Percentiles rank a stretch among this genome's conserved stretches.
These are phyloP conservation scores for Tetraselmis chui DNA, from an alignment of 139 green algal genomes.

Conservation along the genomic window DNA sequence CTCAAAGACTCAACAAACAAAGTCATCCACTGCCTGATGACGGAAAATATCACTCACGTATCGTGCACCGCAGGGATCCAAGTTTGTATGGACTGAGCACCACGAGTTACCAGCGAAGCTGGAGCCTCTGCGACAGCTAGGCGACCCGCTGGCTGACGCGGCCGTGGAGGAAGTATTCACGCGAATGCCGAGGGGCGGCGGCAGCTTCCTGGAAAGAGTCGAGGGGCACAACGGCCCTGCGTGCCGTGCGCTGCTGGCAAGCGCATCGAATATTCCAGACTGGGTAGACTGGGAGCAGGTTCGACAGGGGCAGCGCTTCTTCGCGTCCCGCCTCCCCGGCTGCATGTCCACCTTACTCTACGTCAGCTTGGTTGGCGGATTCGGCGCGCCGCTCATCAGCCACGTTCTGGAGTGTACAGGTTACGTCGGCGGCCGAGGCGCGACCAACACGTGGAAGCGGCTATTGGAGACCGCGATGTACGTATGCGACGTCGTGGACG, in stretches of 20 bases:
- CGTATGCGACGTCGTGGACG: not conserved
- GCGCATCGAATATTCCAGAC: not conserved
- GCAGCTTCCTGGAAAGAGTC: not conserved
- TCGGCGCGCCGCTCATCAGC: not conserved
- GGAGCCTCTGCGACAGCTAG: not conserved
- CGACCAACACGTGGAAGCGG: not conserved
- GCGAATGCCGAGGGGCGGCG: not conserved
- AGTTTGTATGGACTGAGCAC: not conserved
- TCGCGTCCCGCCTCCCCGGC: not conserved
- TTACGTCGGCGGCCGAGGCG: not conserved
- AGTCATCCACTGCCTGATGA: too few relatives aligned
- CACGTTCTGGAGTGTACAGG: not conserved
- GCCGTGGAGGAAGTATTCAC: not conserved
- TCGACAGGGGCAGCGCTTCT: not conserved
- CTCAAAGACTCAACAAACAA: not conserved
- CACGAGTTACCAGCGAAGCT: not conserved
- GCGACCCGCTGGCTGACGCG: not conserved
- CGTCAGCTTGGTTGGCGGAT: not conserved
- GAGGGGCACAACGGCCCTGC: not conserved
- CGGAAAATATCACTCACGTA: not conserved
- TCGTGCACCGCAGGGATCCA: not conserved
- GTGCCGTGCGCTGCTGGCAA: not conserved
- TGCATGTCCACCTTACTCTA: not conserved
- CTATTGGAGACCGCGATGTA: not conserved
- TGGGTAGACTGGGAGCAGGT: not conserved